These are phyloP conservation scores for Podospora bellae-mahoneyi DNA, from an alignment of 495 filamentous ascomycete genomes.

Conservation along the genomic window DNA sequence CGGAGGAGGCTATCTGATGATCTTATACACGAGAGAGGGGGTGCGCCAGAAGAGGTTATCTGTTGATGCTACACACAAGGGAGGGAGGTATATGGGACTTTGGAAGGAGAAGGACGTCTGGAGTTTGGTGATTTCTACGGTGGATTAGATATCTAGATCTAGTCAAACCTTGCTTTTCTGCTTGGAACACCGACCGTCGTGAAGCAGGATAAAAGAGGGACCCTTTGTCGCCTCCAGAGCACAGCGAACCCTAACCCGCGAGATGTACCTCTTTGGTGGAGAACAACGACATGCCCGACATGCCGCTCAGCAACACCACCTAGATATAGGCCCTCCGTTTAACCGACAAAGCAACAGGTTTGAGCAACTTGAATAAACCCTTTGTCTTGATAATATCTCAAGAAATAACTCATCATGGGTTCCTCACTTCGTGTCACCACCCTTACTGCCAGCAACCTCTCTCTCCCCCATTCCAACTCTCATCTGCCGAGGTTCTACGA, in stretches of 20 bases:
- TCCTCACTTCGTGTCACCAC: background rate
- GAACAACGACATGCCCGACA: background rate
- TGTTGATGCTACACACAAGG: background rate
- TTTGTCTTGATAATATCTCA: background rate
- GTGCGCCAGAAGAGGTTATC: background rate
- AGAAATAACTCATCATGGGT: background rate
- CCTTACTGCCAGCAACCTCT: background rate
- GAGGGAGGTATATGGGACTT: background rate
- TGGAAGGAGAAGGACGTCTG: background rate
- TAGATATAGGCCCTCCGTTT: background rate
- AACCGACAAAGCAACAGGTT: background rate
- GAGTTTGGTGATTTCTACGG: background rate
- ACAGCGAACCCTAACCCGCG: background rate
- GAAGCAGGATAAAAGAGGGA: background rate
- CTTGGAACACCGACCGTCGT: no score
- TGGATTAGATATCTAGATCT: background rate
- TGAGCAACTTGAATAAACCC: background rate
- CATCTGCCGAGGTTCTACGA: background rate
- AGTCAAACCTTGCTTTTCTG: background rate
- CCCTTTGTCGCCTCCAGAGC: background rate
- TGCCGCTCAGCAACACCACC: background rate
- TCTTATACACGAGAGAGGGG: background rate
- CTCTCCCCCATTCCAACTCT: background rate
- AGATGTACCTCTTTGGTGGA: background rate
- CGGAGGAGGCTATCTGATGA: background rate